A percentile compares a stretch with the other conserved stretches of the same genome.
These are phyloP conservation scores for Coniochaeta sp. DNA, from an alignment of 2,329 filamentous ascomycete species.

Conservation along the genomic window DNA sequence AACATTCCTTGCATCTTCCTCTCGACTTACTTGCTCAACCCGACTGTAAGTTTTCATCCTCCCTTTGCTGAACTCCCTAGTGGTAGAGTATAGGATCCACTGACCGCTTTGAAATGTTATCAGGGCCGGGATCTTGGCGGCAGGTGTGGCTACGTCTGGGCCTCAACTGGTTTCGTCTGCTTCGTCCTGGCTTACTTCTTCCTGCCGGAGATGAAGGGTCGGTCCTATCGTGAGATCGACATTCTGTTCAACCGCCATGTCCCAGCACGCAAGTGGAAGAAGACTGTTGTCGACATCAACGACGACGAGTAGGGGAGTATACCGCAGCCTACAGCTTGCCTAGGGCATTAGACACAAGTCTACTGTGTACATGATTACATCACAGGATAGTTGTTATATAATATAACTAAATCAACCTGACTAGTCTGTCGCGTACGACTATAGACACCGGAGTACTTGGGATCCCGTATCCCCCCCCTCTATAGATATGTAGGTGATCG, in stretches of 20 bases:
- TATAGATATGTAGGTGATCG: too few species aligned
- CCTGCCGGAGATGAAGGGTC: slow-evolving; percentile 49
- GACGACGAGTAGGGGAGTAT: too few species aligned
- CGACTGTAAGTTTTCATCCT: slow-evolving; percentile 24
- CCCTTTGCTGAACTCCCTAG: not conserved
- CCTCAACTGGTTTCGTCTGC: slow-evolving; percentile 48
- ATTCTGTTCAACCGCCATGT: slow-evolving; percentile 49
- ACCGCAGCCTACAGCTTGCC: too few species aligned
- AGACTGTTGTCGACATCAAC: too few species aligned
- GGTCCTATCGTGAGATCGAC: slow-evolving; percentile 55
- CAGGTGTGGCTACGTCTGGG: slow-evolving; percentile 55
- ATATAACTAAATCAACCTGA: too few species aligned
- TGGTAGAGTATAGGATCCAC: slow-evolving; percentile 4
- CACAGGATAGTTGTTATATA: too few species aligned
- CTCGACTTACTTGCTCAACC: slow-evolving; percentile 53
- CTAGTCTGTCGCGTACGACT: too few species aligned
- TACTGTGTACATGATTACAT: too few species aligned
- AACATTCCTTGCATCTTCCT: slow-evolving; percentile 63
- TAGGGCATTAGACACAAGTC: too few species aligned
- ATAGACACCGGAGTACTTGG: too few species aligned
- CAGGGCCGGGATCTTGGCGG: slow-evolving; percentile 37
- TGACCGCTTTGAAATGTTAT: slow-evolving; percentile 16
- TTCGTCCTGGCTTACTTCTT: slow-evolving; percentile 38
- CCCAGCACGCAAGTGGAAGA: slow-evolving; percentile 38
- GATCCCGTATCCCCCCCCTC: too few species aligned